Percentiles rank a stretch among this genome's conserved stretches.
phyloP scores from a whole-genome alignment of 345 rosid genomes.

The Euphorbia pulcherrima region DNA sequence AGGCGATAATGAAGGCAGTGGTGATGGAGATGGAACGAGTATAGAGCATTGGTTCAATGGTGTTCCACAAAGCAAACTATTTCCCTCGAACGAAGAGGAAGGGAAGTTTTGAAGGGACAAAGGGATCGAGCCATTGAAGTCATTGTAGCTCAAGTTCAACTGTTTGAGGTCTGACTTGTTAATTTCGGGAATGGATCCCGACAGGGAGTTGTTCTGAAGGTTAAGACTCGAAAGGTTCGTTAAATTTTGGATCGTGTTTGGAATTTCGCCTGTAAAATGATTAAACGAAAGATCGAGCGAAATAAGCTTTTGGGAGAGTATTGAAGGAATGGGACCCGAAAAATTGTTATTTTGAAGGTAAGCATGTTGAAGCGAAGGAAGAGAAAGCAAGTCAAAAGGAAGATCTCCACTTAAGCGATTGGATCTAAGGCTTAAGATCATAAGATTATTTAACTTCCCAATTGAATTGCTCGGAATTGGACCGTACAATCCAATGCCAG shows the following conservation, averaged over 20 bases:
- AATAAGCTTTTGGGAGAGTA: conserved; percentile 44
- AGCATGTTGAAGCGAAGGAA: conserved; percentile 60
- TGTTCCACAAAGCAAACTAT: conserved; percentile 56
- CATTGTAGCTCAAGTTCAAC: conserved; percentile 75
- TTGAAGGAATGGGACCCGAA: conserved; percentile 63
- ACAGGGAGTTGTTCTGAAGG: conserved; percentile 68
- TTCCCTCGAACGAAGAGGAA: conserved; percentile 67
- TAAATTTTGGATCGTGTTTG: conserved; percentile 44
- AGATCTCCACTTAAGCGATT: conserved; percentile 61
- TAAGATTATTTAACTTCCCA: conserved; percentile 66
- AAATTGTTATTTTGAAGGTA: conserved; percentile 79
- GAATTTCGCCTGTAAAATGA: conserved; percentile 61
- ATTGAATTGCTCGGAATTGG: conserved; percentile 73
- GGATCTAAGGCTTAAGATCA: conserved; percentile 68
- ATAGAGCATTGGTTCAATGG: conserved; percentile 53
- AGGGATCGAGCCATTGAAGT: conserved; percentile 75
- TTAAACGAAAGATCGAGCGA: conserved; percentile 77
- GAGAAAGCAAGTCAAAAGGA: conserved; percentile 66
- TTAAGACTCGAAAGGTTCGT: conserved; percentile 51
- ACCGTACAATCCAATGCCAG: conserved; percentile 74
- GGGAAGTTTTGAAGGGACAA: conserved; percentile 56
- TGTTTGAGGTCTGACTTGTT: conserved; percentile 47
- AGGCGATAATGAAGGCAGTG: conserved; percentile 25
- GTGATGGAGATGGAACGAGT: conserved; percentile 47
- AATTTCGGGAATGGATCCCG: conserved; percentile 57